phyloP scores from a whole-genome alignment of 805 yeast species.

The Metschnikowia proteae region DNA sequence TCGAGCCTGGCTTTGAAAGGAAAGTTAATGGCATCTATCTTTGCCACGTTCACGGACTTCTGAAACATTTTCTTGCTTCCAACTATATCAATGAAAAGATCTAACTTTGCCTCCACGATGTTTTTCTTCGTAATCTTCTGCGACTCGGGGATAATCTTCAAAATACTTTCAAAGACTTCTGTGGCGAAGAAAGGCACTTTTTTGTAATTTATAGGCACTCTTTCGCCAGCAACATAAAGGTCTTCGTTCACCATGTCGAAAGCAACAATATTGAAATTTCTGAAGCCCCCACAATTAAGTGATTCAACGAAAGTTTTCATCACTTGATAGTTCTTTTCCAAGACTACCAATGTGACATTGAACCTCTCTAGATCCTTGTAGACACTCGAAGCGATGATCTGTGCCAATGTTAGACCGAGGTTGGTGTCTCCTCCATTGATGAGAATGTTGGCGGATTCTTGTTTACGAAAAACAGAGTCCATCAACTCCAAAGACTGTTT shows the following conservation, averaged over 20 bases:
- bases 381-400: conserved; percentile 27
- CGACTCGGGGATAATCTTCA: conserved; percentile 20
- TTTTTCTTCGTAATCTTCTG: conserved; percentile 21
- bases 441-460: conserved; percentile 26
- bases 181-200: conserved; percentile 37
- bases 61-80: conserved; percentile 40
- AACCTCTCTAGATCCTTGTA: conserved; percentile 24
- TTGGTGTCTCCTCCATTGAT: conserved; percentile 44
- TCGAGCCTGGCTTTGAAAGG: conserved; percentile 24
- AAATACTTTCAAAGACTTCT: conserved; percentile 33
- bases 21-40: conserved; percentile 28
- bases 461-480: conserved; percentile 13
- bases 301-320: conserved; percentile 21
- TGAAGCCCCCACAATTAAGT: conserved; percentile 18
- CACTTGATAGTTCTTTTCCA: conserved; percentile 19
- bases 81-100: conserved; percentile 35
- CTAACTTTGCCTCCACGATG: conserved; percentile 28
- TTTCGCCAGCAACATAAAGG: conserved; percentile 33
- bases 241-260: conserved; percentile 36
- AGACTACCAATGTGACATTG: conserved; percentile 31
- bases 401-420: conserved; percentile 35
- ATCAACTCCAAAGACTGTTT: conserved; percentile 32
- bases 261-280: conserved; percentile 26
- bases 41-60: conserved; percentile 24
- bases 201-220: conserved; percentile 31